Percentiles rank a stretch among this genome's conserved stretches.
Evolutionary conservation across 1,284 basidiomycete genomes (phyloP).

Genomic region (Coniferiporia sulphurascens): DNA sequence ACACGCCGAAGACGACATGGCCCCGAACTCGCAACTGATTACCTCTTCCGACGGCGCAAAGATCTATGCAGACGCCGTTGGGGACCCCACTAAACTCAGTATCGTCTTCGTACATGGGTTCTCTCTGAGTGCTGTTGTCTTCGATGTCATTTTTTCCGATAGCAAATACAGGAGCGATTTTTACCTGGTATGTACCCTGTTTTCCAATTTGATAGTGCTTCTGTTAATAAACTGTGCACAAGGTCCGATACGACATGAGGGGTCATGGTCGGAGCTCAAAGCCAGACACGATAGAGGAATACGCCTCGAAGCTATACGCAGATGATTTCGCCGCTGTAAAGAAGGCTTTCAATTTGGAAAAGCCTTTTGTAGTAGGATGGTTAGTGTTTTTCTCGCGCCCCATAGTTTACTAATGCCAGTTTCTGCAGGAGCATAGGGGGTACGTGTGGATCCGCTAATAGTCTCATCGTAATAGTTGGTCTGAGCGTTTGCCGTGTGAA

Average conservation of each 20-base stretch:
- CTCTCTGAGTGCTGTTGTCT: constrained; percentile 1
- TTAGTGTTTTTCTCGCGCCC: not conserved
- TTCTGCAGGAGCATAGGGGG: no score
- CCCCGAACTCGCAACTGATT: no score
- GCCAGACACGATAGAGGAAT: constrained; percentile 7
- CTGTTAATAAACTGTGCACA: not conserved
- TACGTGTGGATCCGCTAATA: not conserved
- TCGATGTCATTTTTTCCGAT: constrained; percentile 8
- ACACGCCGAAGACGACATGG: no score
- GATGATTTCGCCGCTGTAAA: constrained; percentile 14
- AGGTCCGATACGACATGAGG: constrained; percentile 15
- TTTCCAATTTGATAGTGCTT: not conserved
- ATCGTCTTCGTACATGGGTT: constrained; percentile 13
- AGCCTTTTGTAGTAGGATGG: constrained; percentile 30
- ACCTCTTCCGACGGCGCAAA: no score
- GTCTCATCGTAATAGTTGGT: not conserved
- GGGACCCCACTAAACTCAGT: not conserved
- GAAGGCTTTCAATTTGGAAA: constrained; percentile 22
- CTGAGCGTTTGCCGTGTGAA: not conserved
- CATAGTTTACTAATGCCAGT: no score
- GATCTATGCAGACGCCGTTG: no score
- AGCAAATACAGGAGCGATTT: not conserved
- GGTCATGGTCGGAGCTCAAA: constrained; percentile 16
- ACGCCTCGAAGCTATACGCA: constrained; percentile 10
- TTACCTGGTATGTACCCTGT: not conserved